Evolutionary conservation across 352 stramenopile species (phyloP), one percentile per base, ranked within the genome.

Genomic region (Elongisporangium prolatum): DNA sequence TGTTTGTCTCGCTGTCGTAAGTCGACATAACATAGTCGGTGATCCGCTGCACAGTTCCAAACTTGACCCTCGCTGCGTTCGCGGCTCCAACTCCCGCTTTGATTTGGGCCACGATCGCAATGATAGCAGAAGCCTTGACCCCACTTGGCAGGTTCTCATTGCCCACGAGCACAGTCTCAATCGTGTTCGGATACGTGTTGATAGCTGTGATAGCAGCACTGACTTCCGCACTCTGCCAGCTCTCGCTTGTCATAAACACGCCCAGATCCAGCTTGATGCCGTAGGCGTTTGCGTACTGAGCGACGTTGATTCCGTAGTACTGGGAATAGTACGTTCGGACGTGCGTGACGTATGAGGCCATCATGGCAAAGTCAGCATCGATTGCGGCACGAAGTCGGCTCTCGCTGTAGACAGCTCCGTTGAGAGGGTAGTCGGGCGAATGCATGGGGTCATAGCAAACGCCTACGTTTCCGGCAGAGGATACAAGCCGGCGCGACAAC

Each of bases 261-360:
- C 76, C 74, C 2, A 87, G 56, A 51, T 81, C 78, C 9, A 88
- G 54, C 63, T 84, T 82, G 37, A 88, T 21, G 14, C 68, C 65
- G 59, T 84, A 74, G 62, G 74, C 72, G 21, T 59, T 62, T 0
- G 75, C 75, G 54, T 77, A 80, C 48, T 72, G 59, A 18, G 76
- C 67, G 6, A 85, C 59, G 38, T 69, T 57, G 28, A 84, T 75
- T 34, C 71, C 74, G 49, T 68, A 84, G 51, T 76, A 81, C 53
- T 77, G 67, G 51, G 80, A 73, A 64, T 88, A 76, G 62, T 82
- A 89, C n/a, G 77, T 89, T 40, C 75, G 77, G 50, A 85, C 72
- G 47, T 82, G 68, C 4, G 67, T 78, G 64, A 86, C 78, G 24
- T 72, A 63, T 53, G 74, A 21, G 20, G 60, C 65, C 40, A 86